These are phyloP conservation scores for Ophiocordyceps camponoti-leonardi DNA, from an alignment of 2,329 filamentous ascomycete genomes.

Conservation along the genomic window DNA sequence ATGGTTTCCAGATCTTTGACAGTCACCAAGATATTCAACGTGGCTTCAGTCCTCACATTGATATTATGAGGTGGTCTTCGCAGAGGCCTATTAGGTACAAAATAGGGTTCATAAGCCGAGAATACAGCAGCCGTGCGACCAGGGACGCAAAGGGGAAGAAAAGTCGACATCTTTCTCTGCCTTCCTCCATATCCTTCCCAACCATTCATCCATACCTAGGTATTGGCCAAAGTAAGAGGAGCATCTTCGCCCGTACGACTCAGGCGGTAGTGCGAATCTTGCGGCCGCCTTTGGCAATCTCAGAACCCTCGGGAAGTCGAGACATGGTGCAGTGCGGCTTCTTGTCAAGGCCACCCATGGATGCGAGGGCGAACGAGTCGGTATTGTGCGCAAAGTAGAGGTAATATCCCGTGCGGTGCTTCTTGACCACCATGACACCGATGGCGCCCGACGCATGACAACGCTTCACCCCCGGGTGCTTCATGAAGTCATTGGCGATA, in stretches of 20 bases:
- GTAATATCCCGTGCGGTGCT: conserved; percentile 55
- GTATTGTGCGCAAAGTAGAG: conserved; percentile 96
- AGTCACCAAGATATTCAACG: too few species aligned
- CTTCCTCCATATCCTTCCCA: neutral
- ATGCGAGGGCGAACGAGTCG: conserved; percentile 71
- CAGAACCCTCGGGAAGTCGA: conserved; percentile 38
- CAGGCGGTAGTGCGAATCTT: conserved; percentile 22
- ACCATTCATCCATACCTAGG: neutral
- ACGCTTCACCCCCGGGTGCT: conserved; percentile 66
- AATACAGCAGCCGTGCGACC: too few species aligned
- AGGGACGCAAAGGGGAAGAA: too few species aligned
- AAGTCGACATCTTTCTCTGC: too few species aligned
- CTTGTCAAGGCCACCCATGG: conserved; percentile 65
- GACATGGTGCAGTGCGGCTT: conserved; percentile 79
- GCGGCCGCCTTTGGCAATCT: conserved; percentile 36
- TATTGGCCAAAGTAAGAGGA: neutral
- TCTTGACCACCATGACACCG: conserved; percentile 81
- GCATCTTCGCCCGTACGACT: neutral
- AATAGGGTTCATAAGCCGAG: too few species aligned
- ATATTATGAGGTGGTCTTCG: too few species aligned
- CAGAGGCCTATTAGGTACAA: too few species aligned
- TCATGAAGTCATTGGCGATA: conserved; percentile 81
- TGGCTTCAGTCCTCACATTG: too few species aligned
- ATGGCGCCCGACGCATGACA: conserved; percentile 78
- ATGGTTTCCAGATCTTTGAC: too few species aligned